Base-by-base conservation (phyloP, 495 filamentous ascomycete species). In the Terfezia claveryi region DNA sequence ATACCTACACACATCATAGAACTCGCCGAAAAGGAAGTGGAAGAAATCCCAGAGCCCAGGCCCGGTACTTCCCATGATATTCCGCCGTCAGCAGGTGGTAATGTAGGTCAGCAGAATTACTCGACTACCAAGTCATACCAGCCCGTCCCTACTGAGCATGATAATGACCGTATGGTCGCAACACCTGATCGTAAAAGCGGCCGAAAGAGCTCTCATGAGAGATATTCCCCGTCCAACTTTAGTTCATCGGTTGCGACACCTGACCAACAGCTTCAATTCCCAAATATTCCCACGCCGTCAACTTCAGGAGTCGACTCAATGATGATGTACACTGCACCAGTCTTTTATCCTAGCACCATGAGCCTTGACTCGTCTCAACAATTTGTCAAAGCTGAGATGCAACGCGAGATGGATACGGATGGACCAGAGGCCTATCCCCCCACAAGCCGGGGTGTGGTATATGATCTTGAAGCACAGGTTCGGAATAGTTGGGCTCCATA, bases 1-100 rank as follows among this genome's bases (percentile, higher is more conserved):
- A 68, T 92, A n/a, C 82, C 86, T 23, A 78, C 80, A 50, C 73
- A 74, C 37, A 69, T 89, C 49, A 76, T 64, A 8, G 61, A 64
- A 23, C 66, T 67, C 46, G 62, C 61, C 14, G 66, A 66, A 37
- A 58, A 66, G 32, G 54, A 54, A 5, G 62, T 71, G 11, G 73
- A 36, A 79, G 76, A 61, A 82, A 81, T 60, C 7, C 27, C 27
- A 32, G 27, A 32, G 27, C 27, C 7, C 4, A 32, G 7, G 27
- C 27, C 27, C 27, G 4, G 27, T 32, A 32, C 27, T 32, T 32
- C 27, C 27, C 27, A 32, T 4, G 27, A 32, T 32, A 32, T 2
- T 0, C 27, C 27, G 27, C 27, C 27, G 27, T 32, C 27, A 7
- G 27, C 27, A 32, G 7, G 27, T 32, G 27, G 27, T 32, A 32